Conservation (phyloP, 106 monocot species). For the Hemerocallis citrina region DNA sequence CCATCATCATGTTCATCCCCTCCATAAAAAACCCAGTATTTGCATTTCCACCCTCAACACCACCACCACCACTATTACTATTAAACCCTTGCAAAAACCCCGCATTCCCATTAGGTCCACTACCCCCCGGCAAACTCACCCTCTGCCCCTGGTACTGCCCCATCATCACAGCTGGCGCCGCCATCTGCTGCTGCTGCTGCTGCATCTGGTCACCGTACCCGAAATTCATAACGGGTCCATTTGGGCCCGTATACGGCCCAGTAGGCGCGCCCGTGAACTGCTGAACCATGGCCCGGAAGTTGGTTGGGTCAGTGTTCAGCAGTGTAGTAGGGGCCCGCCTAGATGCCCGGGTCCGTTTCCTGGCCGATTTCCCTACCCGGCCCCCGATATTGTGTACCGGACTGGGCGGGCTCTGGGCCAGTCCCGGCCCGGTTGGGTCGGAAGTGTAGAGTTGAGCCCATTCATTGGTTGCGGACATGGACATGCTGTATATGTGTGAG, state of each 20-base stretch:
- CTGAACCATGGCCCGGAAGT: constrained; percentile 70
- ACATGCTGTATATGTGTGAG: background rate
- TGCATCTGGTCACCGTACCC: background rate
- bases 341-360: constrained; percentile 36
- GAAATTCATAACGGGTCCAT: constrained; percentile 16
- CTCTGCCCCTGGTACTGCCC: constrained; percentile 4
- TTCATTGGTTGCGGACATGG: background rate
- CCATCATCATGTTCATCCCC: no score
- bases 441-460: constrained; percentile 6
- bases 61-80: background rate
- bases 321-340: constrained; percentile 49
- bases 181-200: background rate
- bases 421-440: background rate
- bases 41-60: no score
- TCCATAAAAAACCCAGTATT: constrained; percentile 1
- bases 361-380: constrained; percentile 21
- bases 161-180: background rate
- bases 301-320: constrained; percentile 60
- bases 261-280: constrained; percentile 57
- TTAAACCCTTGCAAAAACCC: background rate
- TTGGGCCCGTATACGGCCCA: constrained; percentile 2
- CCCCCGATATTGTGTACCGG: constrained; percentile 5
- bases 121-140: constrained; percentile 1
- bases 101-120: background rate
- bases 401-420: background rate